These are phyloP conservation scores for Isatis tinctoria DNA, from an alignment of 345 rosid genomes.

Conservation along the genomic window DNA sequence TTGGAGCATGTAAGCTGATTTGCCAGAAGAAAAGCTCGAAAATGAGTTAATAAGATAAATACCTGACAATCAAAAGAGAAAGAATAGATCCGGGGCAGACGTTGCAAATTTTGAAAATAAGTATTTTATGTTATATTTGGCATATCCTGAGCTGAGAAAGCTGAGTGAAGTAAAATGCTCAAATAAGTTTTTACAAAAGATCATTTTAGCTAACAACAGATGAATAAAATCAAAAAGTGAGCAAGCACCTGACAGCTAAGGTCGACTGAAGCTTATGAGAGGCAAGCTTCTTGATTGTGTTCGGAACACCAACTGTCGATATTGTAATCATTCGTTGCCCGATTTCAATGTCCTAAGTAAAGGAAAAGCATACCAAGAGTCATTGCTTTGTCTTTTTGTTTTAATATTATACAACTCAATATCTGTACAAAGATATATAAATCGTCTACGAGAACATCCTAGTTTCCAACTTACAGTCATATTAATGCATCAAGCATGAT, in stretches of 20 bases:
- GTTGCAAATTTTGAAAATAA: not conserved
- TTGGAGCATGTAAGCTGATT: slow-evolving; percentile 87
- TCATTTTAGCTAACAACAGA: not conserved
- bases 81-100: not conserved
- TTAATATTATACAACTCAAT: not conserved
- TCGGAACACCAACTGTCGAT: slow-evolving; percentile 95
- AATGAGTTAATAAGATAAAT: not conserved
- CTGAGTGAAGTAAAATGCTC: not conserved
- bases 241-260: slow-evolving; percentile 75
- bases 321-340: slow-evolving; percentile 99
- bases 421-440: not conserved
- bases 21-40: slow-evolving; percentile 9
- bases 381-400: not conserved
- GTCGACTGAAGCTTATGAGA: slow-evolving; percentile 95
- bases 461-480: not conserved
- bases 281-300: slow-evolving; percentile 87
- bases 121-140: not conserved
- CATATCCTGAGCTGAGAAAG: not conserved
- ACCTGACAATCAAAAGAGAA: not conserved
- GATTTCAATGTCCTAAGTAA: slow-evolving; percentile 76
- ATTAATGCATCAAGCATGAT: not conserved
- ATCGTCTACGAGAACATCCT: not conserved
- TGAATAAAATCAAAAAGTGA: slow-evolving; percentile 4
- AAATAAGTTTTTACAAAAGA: not conserved
- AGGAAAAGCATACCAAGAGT: slow-evolving; percentile 8